Conservation (phyloP, 768 basidiomycete species). For the Naganishia onofrii region DNA sequence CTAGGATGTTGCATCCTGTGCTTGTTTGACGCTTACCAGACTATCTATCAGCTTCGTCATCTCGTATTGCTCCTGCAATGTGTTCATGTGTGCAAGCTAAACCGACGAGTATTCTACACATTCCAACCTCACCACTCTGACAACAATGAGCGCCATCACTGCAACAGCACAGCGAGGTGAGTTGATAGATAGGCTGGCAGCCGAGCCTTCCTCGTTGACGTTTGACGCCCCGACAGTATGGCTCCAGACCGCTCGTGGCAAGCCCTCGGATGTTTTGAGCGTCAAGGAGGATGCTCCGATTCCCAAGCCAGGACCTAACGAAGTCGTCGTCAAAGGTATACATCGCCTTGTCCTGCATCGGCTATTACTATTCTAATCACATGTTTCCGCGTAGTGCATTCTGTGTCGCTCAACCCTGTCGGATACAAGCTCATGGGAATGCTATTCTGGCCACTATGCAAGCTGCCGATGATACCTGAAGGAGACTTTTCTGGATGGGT, state of each 20-base stretch:
- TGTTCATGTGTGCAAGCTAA: no score
- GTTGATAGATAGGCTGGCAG: no score
- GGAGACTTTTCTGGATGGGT: slow-evolving; percentile 65
- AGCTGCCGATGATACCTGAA: slow-evolving; percentile 61
- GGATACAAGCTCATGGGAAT: slow-evolving; percentile 34
- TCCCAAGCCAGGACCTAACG: slow-evolving; percentile 46
- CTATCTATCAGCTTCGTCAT: no score
- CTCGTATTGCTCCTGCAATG: no score
- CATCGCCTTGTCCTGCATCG: no score
- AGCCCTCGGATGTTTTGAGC: slow-evolving; percentile 15
- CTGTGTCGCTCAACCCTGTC: slow-evolving; percentile 30
- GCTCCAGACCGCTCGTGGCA: slow-evolving; percentile 28
- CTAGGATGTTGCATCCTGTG: no score
- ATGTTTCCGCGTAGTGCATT: slow-evolving; percentile 19
- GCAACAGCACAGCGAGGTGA: slow-evolving; percentile 22
- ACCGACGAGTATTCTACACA: no score
- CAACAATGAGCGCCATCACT: slow-evolving; percentile 9
- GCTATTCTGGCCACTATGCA: slow-evolving; percentile 56
- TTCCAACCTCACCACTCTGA: no score
- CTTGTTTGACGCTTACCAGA: no score
- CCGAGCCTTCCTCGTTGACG: background rate
- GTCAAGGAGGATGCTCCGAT: slow-evolving; percentile 28
- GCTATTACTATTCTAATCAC: background rate
- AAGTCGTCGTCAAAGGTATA: slow-evolving; percentile 57
- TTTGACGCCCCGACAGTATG: slow-evolving; percentile 15